Base-by-base conservation (phyloP, 2,329 filamentous ascomycete genomes). In the Botrytis medusae region DNA sequence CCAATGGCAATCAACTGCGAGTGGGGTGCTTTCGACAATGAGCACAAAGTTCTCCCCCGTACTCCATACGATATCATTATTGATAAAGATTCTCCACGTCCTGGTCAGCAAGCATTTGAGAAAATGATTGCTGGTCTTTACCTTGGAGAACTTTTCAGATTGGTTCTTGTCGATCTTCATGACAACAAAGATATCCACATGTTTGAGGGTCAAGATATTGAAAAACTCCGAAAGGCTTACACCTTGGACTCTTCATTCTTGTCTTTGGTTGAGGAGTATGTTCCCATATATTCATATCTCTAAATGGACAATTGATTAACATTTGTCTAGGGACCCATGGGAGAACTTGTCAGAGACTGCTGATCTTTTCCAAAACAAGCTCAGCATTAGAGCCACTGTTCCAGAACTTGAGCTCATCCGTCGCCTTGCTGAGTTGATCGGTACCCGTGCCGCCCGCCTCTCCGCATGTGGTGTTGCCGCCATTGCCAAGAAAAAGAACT, bases 61-160 rank as follows among this genome's bases (percentile, higher is more conserved):
- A 97, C 95, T 40, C 89, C 89, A 73, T 98, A 96, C 83, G 95
- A 98, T 82, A 86, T 93, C 74, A 90, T 91, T 77, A 93, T 98
- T 80, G 95, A 98, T 85, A 91, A 93, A 78, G 92, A 96, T 79
- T 98, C 95, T 32, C 95, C 95, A 51, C 92, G 95, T 40, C 95
- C 95, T 5, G 95, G 94, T 69, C 94, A 98, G 84, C 95, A 98
- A 84, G 91, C 93, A 1, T 98, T 98, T 78, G 95, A 98, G 85
- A 98, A 98, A 86, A 98, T 98, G 93, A 95, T 97, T 81, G 94
- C 95, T 2, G 95, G 95, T 76, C 87, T 98, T 67, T 98, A 98
- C 82, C 89, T 98, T 2, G 95, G 95, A 77, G 95, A 98, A 83
- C 92, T 98, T 80, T 97, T 97, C 88, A 93, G 95, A 74, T 88